A percentile compares a stretch with the other conserved stretches of the same genome.
Conservation (phyloP, 345 rosid genomes). For the Eutrema heterophyllum region DNA sequence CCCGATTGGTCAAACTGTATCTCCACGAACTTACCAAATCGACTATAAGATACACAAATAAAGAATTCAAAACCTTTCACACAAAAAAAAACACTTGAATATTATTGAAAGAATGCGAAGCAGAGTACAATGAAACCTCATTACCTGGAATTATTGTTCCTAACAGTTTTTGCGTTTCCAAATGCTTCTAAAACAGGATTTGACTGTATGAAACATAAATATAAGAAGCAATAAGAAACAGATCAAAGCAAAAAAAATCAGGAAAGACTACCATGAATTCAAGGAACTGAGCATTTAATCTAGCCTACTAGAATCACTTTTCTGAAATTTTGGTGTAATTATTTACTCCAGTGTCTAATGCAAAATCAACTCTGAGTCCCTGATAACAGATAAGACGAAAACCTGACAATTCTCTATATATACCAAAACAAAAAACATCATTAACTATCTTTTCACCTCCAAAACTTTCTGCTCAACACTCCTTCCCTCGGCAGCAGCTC, state of each 20-base stretch:
- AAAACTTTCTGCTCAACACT: slow-evolving; percentile 97
- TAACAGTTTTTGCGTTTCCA: slow-evolving; percentile 98
- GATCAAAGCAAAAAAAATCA: not conserved
- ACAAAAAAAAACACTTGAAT: not conserved
- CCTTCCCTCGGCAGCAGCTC: slow-evolving; percentile 89
- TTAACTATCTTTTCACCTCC: slow-evolving; percentile 53
- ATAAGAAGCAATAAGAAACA: slow-evolving; percentile 1
- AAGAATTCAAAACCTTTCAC: slow-evolving; percentile 1
- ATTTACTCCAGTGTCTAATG: not conserved
- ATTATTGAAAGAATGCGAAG: not conserved
- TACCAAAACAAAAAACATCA: not conserved
- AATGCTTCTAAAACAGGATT: slow-evolving; percentile 99
- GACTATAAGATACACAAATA: slow-evolving; percentile 44
- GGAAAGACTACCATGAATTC: not conserved
- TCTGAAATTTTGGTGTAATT: not conserved
- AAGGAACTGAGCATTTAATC: not conserved
- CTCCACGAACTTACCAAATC: slow-evolving; percentile 99
- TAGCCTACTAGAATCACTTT: not conserved
- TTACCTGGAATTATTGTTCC: slow-evolving; percentile 96
- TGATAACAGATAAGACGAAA: not conserved
- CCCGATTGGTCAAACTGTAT: slow-evolving; percentile 86
- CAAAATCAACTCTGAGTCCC: not conserved
- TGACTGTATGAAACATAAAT: slow-evolving; percentile 54
- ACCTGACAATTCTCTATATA: not conserved
- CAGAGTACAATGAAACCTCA: slow-evolving; percentile 14